Conservation (phyloP, 1,284 basidiomycete species). For the Rhodofomes roseus region DNA sequence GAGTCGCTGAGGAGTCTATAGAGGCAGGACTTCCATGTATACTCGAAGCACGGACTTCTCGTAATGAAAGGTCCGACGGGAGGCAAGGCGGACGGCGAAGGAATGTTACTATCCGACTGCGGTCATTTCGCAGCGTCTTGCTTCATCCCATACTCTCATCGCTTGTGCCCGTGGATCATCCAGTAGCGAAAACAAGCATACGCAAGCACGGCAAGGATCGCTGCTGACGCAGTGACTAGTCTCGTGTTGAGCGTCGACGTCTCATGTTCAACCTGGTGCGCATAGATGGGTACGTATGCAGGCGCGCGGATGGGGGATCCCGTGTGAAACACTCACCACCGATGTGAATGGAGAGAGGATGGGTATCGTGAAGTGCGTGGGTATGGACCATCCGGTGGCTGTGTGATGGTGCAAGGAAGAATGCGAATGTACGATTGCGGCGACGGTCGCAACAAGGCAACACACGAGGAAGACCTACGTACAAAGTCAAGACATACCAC, state of each 20-base stretch:
- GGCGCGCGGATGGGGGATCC: too few relatives aligned
- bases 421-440: constrained; percentile 41
- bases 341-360: constrained; percentile 68
- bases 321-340: constrained; percentile 37
- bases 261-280: constrained; percentile 56
- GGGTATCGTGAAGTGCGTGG: constrained; percentile 61
- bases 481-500: neutral
- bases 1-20: too few relatives aligned
- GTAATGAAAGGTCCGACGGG: too few relatives aligned
- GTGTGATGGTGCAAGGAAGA: constrained; percentile 4
- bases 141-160: too few relatives aligned
- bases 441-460: constrained; percentile 37
- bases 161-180: constrained; percentile 6
- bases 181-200: constrained; percentile 40
- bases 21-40: too few relatives aligned
- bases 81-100: too few relatives aligned
- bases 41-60: too few relatives aligned
- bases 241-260: constrained; percentile 48
- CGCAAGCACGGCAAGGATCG: constrained; percentile 31
- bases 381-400: constrained; percentile 28
- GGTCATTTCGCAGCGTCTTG: too few relatives aligned
- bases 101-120: too few relatives aligned
- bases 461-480: constrained; percentile 39
- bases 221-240: constrained; percentile 35
- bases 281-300: neutral